Conservation (phyloP, 345 rosid species). For the Populus euphratica region DNA sequence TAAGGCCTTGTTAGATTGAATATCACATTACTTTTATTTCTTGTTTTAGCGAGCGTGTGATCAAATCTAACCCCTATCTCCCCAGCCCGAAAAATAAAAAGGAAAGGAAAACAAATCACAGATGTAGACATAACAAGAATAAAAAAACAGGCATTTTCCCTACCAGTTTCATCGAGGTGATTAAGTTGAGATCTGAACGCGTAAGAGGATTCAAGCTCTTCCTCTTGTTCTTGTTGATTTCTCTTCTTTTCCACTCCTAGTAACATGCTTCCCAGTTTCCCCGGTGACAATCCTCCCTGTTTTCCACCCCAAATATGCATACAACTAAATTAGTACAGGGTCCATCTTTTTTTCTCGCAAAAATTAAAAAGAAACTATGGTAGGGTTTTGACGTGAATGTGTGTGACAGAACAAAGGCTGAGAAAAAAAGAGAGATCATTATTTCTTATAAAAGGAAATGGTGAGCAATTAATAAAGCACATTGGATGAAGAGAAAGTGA, state of each 20-base stretch:
- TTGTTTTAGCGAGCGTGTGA: too few species aligned
- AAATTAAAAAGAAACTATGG: background rate
- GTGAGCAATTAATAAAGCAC: background rate
- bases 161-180: slow-evolving; percentile 50
- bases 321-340: background rate
- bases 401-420: slow-evolving; percentile 12
- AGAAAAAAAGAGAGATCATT: background rate
- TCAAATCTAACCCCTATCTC: too few species aligned
- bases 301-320: background rate
- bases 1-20: background rate
- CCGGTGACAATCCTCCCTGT: slow-evolving; percentile 57
- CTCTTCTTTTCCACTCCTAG: slow-evolving; percentile 63
- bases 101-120: background rate
- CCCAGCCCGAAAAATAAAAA: background rate
- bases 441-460: background rate
- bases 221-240: slow-evolving; percentile 43
- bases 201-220: slow-evolving; percentile 44
- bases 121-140: background rate
- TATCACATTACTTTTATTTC: too few species aligned
- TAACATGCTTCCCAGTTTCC: slow-evolving; percentile 67
- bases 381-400: background rate
- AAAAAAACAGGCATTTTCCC: background rate
- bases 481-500: slow-evolving; percentile 24
- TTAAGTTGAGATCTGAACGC: slow-evolving; percentile 50
- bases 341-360: background rate